These are phyloP conservation scores for Hyaloscypha variabilis DNA, from an alignment of 495 filamentous ascomycete genomes.

Conservation along the genomic window DNA sequence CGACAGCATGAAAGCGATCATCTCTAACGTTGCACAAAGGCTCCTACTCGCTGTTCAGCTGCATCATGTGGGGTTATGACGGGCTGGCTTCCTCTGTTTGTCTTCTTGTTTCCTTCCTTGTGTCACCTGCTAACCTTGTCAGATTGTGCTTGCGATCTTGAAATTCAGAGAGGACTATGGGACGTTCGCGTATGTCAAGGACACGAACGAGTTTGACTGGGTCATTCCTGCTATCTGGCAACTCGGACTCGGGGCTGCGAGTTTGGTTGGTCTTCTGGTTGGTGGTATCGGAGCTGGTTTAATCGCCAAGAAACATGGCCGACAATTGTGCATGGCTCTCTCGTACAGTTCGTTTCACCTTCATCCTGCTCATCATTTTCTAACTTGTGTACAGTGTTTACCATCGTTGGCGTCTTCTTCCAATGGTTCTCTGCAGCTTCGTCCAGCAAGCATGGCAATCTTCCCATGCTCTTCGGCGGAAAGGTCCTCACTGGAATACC, in stretches of 20 bases:
- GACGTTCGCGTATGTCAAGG: not conserved
- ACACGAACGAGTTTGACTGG: constrained; percentile 1
- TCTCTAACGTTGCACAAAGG: constrained; percentile 1
- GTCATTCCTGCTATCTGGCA: constrained; percentile 24
- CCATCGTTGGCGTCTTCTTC: constrained; percentile 21
- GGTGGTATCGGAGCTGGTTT: constrained; percentile 18
- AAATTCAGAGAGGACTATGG: constrained; percentile 26
- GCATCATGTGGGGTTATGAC: constrained; percentile 29
- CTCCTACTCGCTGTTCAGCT: constrained; percentile 23
- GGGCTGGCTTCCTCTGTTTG: constrained; percentile 20
- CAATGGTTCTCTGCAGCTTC: constrained; percentile 18
- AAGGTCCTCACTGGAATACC: constrained; percentile 25
- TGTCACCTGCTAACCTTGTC: not conserved
- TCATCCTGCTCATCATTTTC: not conserved
- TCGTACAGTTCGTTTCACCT: constrained; percentile 10
- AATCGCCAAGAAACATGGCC: constrained; percentile 18
- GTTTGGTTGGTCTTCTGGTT: constrained; percentile 18
- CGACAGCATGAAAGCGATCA: not conserved
- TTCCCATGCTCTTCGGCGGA: constrained; percentile 17
- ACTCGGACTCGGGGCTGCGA: constrained; percentile 10
- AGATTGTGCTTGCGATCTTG: constrained; percentile 24
- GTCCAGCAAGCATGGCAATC: not conserved
- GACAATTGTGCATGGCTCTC: constrained; percentile 21
- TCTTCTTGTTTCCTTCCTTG: not conserved
- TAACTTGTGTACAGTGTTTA: constrained; percentile 13